These are phyloP conservation scores for Vitis vinifera DNA, from an alignment of 164 flowering plant species.

Conservation along the genomic window DNA sequence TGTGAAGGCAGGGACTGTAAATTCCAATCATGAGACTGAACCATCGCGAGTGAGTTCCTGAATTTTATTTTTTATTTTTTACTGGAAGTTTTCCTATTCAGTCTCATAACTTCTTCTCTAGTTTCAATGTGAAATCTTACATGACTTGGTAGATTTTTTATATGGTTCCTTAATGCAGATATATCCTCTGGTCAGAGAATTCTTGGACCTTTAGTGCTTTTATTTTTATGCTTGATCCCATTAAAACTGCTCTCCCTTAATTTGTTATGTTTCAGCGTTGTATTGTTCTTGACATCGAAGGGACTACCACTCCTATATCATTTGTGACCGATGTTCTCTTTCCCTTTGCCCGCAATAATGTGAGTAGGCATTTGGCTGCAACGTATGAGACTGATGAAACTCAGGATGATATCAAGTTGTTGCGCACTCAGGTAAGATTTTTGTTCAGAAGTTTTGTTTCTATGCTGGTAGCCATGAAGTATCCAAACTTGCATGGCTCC, in stretches of 20 bases:
- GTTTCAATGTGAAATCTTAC: background rate
- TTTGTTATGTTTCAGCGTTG: slow-evolving; percentile 64
- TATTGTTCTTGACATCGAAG: slow-evolving; percentile 97
- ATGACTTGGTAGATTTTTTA: background rate
- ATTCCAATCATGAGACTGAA: slow-evolving; percentile 20
- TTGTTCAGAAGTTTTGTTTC: background rate
- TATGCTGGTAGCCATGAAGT: background rate
- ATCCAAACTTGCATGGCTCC: background rate
- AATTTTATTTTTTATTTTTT: background rate
- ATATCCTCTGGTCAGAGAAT: background rate
- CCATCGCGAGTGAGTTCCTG: slow-evolving; percentile 39
- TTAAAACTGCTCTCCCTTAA: background rate
- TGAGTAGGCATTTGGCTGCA: slow-evolving; percentile 70
- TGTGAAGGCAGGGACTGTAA: slow-evolving; percentile 33
- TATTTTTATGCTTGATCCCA: background rate
- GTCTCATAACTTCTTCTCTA: background rate
- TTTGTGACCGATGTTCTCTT: slow-evolving; percentile 94
- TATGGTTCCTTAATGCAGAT: background rate
- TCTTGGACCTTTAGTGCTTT: background rate
- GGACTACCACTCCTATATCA: slow-evolving; percentile 95
- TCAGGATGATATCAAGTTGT: slow-evolving; percentile 75
- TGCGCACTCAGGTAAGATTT: slow-evolving; percentile 76
- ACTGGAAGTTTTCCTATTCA: background rate
- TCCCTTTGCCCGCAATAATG: slow-evolving; percentile 94
- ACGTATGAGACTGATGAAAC: slow-evolving; percentile 86